phyloP scores from a whole-genome alignment of 257 asterid species.

The Solanum acaule region DNA sequence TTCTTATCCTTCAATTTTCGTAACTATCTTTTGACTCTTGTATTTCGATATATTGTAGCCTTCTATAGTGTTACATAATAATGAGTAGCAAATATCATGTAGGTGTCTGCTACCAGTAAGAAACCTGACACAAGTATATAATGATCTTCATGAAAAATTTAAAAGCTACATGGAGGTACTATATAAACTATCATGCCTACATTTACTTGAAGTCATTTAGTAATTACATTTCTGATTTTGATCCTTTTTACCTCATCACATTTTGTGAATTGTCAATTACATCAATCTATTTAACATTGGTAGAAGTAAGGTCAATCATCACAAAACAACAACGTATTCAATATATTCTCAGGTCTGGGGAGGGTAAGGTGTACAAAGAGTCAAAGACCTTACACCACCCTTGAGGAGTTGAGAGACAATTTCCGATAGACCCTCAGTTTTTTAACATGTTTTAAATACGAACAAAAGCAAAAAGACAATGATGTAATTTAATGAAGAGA shows the following conservation, averaged over 20 bases:
- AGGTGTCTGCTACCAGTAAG: conserved; percentile 1
- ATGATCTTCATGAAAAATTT: neutral
- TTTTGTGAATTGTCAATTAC: neutral
- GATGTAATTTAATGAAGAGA: too few species aligned
- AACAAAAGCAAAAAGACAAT: too few species aligned
- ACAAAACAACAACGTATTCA: too few species aligned
- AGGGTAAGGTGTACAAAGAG: neutral
- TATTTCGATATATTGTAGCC: too few species aligned
- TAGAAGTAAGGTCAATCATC: too few species aligned
- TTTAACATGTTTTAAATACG: neutral
- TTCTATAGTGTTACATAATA: too few species aligned
- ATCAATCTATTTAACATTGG: neutral
- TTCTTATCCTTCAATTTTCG: too few species aligned
- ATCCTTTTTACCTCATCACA: neutral
- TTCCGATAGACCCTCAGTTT: too few species aligned
- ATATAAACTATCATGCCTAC: neutral
- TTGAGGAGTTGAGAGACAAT: neutral
- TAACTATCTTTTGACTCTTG: too few species aligned
- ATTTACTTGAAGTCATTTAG: neutral
- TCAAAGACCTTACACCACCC: neutral
- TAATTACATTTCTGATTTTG: neutral
- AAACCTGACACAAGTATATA: neutral
- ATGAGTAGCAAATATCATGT: neutral
- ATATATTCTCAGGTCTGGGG: neutral
- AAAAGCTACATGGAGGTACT: neutral